A percentile compares a stretch with the other conserved stretches of the same genome.
Evolutionary conservation across 257 asterid genomes (phyloP).

Genomic region (Lithospermum erythrorhizon): DNA sequence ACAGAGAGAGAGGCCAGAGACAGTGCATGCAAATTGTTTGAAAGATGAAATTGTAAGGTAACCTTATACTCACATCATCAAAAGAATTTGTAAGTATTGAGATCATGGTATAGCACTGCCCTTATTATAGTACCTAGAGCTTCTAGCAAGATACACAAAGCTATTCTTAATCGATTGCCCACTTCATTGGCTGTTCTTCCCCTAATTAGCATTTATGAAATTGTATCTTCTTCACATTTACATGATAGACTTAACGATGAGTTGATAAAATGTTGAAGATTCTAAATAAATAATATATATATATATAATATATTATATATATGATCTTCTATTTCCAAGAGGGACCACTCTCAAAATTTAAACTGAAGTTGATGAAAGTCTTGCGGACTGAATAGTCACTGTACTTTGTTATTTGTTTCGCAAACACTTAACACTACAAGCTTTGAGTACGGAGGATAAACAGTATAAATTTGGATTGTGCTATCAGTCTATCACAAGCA

Average conservation of each 20-base stretch:
- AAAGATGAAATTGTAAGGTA: not conserved
- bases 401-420: not conserved
- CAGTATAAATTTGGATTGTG: not conserved
- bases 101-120: slow-evolving; percentile 91
- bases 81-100: slow-evolving; percentile 83
- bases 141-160: slow-evolving; percentile 74
- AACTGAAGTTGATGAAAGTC: not conserved
- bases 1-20: too few relatives aligned
- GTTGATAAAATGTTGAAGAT: not conserved
- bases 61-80: slow-evolving; percentile 60
- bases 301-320: not conserved
- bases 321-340: not conserved
- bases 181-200: slow-evolving; percentile 97
- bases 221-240: not conserved
- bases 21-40: not conserved
- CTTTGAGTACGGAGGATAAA: not conserved
- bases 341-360: not conserved
- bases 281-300: too few relatives aligned
- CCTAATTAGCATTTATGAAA: slow-evolving; percentile 33
- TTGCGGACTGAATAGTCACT: not conserved
- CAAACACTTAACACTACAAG: not conserved
- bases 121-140: slow-evolving; percentile 88
- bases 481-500: too few relatives aligned
- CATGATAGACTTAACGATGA: not conserved
- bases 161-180: slow-evolving; percentile 97